These are phyloP conservation scores for Yamadazyma mexicana DNA, from an alignment of 1,139 yeast genomes.

Conservation along the genomic window DNA sequence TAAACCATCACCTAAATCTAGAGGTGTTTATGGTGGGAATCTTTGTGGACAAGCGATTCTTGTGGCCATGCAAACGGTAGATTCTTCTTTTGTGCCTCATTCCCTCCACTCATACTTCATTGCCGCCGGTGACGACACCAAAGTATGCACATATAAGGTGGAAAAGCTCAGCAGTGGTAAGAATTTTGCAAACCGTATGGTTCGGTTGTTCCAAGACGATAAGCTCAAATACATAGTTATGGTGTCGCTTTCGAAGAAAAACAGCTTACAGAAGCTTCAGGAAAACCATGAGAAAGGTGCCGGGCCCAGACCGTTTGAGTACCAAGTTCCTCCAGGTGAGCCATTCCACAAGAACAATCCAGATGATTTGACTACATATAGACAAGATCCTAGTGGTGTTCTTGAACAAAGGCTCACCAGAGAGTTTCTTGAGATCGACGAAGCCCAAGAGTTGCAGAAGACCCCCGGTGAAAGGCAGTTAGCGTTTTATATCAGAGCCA, in stretches of 20 bases:
- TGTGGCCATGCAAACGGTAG: slow-evolving; percentile 33
- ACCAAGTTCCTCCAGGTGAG: slow-evolving; percentile 29
- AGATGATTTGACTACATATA: slow-evolving; percentile 19
- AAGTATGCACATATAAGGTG: slow-evolving; percentile 30
- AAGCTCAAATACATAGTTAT: slow-evolving; percentile 32
- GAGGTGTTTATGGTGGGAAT: slow-evolving; percentile 46
- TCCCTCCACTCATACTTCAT: slow-evolving; percentile 44
- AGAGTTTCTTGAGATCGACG: slow-evolving; percentile 22
- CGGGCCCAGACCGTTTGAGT: slow-evolving; percentile 33
- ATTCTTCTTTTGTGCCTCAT: slow-evolving; percentile 36
- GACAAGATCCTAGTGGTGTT: slow-evolving; percentile 20
- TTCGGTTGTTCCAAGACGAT: slow-evolving; percentile 29
- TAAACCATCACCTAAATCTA: slow-evolving; percentile 30
- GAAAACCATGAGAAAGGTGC: slow-evolving; percentile 15
- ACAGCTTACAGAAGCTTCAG: slow-evolving; percentile 19
- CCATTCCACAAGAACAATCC: slow-evolving; percentile 27
- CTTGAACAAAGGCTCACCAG: slow-evolving; percentile 31
- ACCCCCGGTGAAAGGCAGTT: slow-evolving; percentile 33
- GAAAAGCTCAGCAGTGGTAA: slow-evolving; percentile 33
- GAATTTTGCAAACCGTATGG: slow-evolving; percentile 33
- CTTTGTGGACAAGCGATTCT: slow-evolving; percentile 42
- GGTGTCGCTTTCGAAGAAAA: slow-evolving; percentile 34
- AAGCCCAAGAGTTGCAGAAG: slow-evolving; percentile 18
- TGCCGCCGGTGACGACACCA: slow-evolving; percentile 34
- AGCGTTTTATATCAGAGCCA: slow-evolving; percentile 31